Conservation (phyloP, 2,329 filamentous ascomycete species). For the Colletotrichum sidae region DNA sequence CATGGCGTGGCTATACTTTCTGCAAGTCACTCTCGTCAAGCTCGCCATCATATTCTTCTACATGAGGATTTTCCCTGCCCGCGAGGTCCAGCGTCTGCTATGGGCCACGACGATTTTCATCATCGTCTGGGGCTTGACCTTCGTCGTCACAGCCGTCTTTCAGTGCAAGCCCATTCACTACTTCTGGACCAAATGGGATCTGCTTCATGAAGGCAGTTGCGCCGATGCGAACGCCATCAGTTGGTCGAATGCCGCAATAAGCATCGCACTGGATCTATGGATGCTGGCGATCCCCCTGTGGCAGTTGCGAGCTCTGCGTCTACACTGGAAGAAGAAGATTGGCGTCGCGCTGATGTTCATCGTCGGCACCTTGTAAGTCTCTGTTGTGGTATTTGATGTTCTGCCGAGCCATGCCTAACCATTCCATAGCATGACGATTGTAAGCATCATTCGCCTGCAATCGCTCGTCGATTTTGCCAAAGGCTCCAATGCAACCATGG, state of each 20-base stretch:
- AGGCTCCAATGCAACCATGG: slow-evolving; percentile 41
- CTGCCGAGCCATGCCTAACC: slow-evolving; percentile 8
- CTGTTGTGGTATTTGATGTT: neutral
- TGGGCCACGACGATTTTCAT: slow-evolving; percentile 52
- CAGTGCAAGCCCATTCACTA: slow-evolving; percentile 60
- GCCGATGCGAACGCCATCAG: slow-evolving; percentile 56
- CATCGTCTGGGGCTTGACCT: slow-evolving; percentile 49
- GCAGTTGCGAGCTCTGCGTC: slow-evolving; percentile 50
- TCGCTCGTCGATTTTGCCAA: slow-evolving; percentile 42
- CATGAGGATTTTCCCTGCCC: slow-evolving; percentile 59
- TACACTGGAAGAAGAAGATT: slow-evolving; percentile 57
- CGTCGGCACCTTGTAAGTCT: slow-evolving; percentile 52
- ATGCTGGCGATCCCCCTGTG: slow-evolving; percentile 60
- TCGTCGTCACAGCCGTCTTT: slow-evolving; percentile 54
- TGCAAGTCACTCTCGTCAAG: slow-evolving; percentile 55
- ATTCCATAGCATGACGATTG: slow-evolving; percentile 41
- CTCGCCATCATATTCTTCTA: slow-evolving; percentile 63
- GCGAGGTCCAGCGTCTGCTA: slow-evolving; percentile 48
- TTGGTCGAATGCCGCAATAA: slow-evolving; percentile 60
- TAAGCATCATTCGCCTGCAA: slow-evolving; percentile 44
- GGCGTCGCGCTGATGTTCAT: slow-evolving; percentile 57
- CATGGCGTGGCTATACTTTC: slow-evolving; percentile 55
- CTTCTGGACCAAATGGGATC: slow-evolving; percentile 65
- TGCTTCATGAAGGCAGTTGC: slow-evolving; percentile 56
- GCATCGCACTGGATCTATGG: slow-evolving; percentile 60